Base-by-base conservation (phyloP, 2,329 filamentous ascomycete species). In the Pseudogymnoascus sp. region DNA sequence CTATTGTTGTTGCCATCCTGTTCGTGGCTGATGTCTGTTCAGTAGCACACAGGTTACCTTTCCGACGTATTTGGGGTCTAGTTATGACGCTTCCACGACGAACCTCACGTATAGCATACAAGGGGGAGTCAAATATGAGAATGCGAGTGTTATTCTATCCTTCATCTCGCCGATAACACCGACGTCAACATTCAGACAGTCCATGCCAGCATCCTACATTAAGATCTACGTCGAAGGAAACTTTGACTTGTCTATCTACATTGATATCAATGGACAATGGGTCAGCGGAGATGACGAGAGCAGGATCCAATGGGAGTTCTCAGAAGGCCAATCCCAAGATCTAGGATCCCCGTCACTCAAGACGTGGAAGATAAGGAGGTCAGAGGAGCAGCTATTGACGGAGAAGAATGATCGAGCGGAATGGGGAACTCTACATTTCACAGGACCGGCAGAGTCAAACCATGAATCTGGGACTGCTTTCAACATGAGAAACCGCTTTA, bases 371-470 rank as follows among this genome's bases (percentile, higher is more conserved):
- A 78, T 90, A 30, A 79, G 80, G 62, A 80, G 86, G 39, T 76
- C 76, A 63, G 72, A 79, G 5, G 84, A 93, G 73, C 79, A 88
- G 72, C 78, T 90, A n/a, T 83, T 94, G 61, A 90, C 88, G 0
- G 91, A 95, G 73, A 82, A 82, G 62, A 76, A 76, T 45, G 91
- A 95, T 69, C 87, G 87, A 45, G 83, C 88, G 0, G 91, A 95
- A 82, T 95, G 91, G 91, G 91, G 91, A 3, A 88, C 85, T 28
- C 74, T 95, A 63, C 84, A 90, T 73, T 91, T 95, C 71, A 88
- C 88, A 22, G 90, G 81, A 1, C 89, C 91, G 22, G 77, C 79
- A 66, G 82, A 87, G 70, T 84, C 83, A 16, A 78, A 82, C 25
- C 87, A 92, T 71, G 85, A 93, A 74, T 84, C 83, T 65, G 91